Base-by-base conservation (phyloP, 1,284 basidiomycete genomes). In the Entoloma clypeatum region DNA sequence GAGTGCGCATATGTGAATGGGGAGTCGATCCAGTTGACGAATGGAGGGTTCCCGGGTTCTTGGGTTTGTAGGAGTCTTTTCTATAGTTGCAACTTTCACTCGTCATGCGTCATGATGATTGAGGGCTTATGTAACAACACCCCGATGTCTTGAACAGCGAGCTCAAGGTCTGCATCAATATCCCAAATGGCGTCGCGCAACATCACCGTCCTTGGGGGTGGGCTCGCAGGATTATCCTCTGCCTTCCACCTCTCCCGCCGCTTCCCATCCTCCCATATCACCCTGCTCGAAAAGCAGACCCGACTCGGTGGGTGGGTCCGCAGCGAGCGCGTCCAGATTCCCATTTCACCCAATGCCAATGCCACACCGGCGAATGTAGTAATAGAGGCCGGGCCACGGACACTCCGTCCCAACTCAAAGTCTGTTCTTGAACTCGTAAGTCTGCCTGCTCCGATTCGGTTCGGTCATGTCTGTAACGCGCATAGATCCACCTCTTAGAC, bases 251-350 rank as follows among this genome's bases (percentile, higher is more conserved):
- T 92, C 13, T 70, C 85, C 4, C 69, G 82, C 39, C 69, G 75
- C 5, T 82, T 88, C 45, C 80, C 81, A 0, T 58, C 64, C 2
- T 61, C 75, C 1, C 63, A 60, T 16, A 77, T 96, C 39, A 74
- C 81, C 1, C 53, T 96, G 2, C 50, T 93, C 14, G 92, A 96
- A 53, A 76, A 72, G 49, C 64, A 75, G 3, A 36, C 66, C 0
- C 67, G 79, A 2, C 63, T 86, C 2, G 94, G 94, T 7, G 94
- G 94, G 22, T 97, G 92, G 92, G 77, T 92, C 1, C 67, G 67
- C 43, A 81, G 82, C 49, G 69, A 84, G 45, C 72, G 76, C 1
- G 65, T 85, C n/a, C 47, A 61, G 5, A 55, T 79, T 25, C 47
- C 39, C 16, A 40, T 55, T 2, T 29, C 61, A 6, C 54, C 60